A percentile compares a stretch with the other conserved stretches of the same genome.
phyloP scores from a whole-genome alignment of 768 basidiomycete species.

The Mycena capillaripes region DNA sequence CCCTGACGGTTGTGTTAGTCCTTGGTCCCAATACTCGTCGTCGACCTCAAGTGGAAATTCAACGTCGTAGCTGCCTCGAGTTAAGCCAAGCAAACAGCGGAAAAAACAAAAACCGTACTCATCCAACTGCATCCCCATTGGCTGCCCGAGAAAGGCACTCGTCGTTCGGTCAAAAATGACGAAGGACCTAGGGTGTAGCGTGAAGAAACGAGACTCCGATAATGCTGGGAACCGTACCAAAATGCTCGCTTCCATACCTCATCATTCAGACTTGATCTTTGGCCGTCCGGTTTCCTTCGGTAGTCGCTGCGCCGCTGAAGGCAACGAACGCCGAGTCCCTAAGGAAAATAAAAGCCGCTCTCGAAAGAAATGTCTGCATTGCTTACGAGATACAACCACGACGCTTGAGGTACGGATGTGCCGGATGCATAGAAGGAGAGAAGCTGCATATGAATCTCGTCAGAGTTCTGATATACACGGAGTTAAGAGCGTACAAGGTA shows the following conservation, averaged over 20 bases:
- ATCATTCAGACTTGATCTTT: constrained; percentile 59
- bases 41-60: neutral
- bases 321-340: constrained; percentile 70
- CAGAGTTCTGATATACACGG: constrained; percentile 4
- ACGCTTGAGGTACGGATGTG: constrained; percentile 61
- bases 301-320: constrained; percentile 76
- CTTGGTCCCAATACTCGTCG: neutral
- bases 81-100: neutral
- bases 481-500: constrained; percentile 60
- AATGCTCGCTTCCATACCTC: constrained; percentile 75
- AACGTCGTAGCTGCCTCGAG: neutral
- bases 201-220: neutral
- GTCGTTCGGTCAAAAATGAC: constrained; percentile 19
- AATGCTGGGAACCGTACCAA: constrained; percentile 51
- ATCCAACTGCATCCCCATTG: neutral
- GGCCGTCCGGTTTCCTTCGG: constrained; percentile 53
- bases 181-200: constrained; percentile 42
- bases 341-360: neutral
- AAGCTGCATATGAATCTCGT: constrained; percentile 37
- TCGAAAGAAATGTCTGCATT: neutral
- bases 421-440: constrained; percentile 49
- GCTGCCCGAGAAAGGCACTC: neutral
- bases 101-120: neutral
- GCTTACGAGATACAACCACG: constrained; percentile 63
- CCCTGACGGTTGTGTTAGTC: neutral